Evolutionary conservation across 108 stramenopile species (phyloP), one percentile per base, ranked within the genome.

Genomic region (Skeletonema grethae): DNA sequence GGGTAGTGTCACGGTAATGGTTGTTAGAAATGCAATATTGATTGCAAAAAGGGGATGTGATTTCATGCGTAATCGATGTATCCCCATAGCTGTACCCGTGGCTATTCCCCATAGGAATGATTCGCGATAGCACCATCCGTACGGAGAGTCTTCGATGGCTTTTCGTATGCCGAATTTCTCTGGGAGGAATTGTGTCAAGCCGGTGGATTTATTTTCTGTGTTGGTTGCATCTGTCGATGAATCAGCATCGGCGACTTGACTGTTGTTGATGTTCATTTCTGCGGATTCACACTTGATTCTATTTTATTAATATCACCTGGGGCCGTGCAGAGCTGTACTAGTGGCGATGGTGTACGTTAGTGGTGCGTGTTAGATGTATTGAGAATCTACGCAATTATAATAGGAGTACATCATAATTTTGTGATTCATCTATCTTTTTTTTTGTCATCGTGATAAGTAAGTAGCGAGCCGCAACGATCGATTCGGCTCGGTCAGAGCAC

Each of bases 101-200:
- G 90, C 90, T 22, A 94, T 84, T 9, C 87, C 93, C 93, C 93
- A 94, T 83, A 94, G 70, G 34, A 77, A 84, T 71, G 85, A 76
- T 66, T 93, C 92, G 10, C 92, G 76, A 10, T 88, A 88, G 74
- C 92, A 93, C 89, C 92, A 90, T 38, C 92, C 84, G 79, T 86
- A 93, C 11, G 88, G 88, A 4, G 85, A 86, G 50, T 82, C 65
- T 72, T 85, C 85, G 6, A 90, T 80, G 18, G 82, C 63, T 70
- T 89, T 72, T 29, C 92, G 85, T 35, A 93, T 89, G 25, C 92
- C 92, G 67, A 88, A 86, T 15, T 85, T 76, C 80, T 90, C 89
- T 13, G 92, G 92, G 16, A 93, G 70, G 57, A 79, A 85, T 13
- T 70, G 65, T 7, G 89, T 93, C 92, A 38, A 38, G 36, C 92